A percentile compares a stretch with the other conserved stretches of the same genome.
Evolutionary conservation across 208 protist species (phyloP).

Genomic region (Porcisia deanei): DNA sequence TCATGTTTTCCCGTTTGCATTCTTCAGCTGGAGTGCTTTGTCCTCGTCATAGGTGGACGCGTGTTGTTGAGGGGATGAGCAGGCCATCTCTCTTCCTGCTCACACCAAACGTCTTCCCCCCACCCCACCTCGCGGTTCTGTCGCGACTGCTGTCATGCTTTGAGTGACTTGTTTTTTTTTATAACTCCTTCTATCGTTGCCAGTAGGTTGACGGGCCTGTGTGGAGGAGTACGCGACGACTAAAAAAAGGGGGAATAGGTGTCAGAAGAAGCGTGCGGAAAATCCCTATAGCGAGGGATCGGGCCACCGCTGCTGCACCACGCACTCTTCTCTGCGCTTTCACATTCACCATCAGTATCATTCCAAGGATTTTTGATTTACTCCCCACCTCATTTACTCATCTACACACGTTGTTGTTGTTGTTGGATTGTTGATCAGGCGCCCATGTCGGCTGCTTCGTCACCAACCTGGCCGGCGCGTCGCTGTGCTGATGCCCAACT

Average conservation of each 20-base stretch:
- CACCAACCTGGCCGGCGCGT: background rate
- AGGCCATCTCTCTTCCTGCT: background rate
- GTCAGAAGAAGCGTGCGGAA: background rate
- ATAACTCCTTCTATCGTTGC: background rate
- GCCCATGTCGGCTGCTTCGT: conserved; percentile 2
- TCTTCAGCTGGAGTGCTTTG: conserved; percentile 6
- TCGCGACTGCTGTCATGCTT: background rate
- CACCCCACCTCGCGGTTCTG: background rate
- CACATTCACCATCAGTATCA: background rate
- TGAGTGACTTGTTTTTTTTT: background rate
- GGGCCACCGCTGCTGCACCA: background rate
- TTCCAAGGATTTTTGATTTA: background rate
- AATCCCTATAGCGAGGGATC: background rate
- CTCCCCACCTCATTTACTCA: background rate
- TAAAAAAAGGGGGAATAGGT: background rate
- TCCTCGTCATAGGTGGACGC: background rate
- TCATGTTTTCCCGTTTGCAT: background rate
- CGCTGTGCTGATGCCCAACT: conserved; percentile 4
- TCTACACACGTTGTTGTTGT: background rate
- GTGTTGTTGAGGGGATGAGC: background rate
- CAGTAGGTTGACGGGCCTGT: background rate
- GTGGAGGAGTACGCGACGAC: background rate
- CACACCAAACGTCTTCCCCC: background rate
- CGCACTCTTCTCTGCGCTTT: background rate
- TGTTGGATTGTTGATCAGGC: background rate